phyloP scores from a whole-genome alignment of 1,284 basidiomycete species.

The Exobasidium cylindrosporum region DNA sequence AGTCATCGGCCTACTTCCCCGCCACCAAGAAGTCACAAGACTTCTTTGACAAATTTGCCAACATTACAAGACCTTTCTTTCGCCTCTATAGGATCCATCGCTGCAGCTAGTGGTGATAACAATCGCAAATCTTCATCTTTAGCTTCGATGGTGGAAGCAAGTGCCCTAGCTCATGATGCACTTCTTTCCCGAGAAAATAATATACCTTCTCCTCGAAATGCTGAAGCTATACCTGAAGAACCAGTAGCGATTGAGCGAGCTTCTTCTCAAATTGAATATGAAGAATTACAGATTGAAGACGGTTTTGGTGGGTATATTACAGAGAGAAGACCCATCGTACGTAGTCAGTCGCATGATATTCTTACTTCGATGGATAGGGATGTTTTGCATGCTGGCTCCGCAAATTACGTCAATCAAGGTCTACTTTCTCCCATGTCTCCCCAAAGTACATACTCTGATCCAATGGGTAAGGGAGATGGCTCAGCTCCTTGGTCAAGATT shows the following conservation, averaged over 20 bases:
- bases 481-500: not conserved
- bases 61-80: conserved; percentile 31
- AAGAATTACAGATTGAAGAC: not conserved
- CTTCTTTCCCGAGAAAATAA: not conserved
- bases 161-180: conserved; percentile 1
- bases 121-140: conserved; percentile 12
- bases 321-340: not conserved
- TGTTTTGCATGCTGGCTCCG: not conserved
- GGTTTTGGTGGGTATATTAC: conserved; percentile 6
- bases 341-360: conserved; percentile 12
- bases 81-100: not conserved
- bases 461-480: not conserved
- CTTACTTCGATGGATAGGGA: not conserved
- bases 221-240: conserved; percentile 10
- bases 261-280: not conserved
- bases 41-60: conserved; percentile 30
- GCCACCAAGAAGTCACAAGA: conserved; percentile 24
- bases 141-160: conserved; percentile 9
- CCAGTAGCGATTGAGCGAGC: not conserved
- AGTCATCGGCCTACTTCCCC: conserved; percentile 47
- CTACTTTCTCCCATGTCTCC: not conserved
- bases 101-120: not conserved
- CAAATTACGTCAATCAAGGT: not conserved
- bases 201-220: not conserved
- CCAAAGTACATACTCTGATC: not conserved